A percentile compares a stretch with the other conserved stretches of the same genome.
phyloP scores from a whole-genome alignment of 1,284 basidiomycete genomes.

The Apiotrichum porosum region DNA sequence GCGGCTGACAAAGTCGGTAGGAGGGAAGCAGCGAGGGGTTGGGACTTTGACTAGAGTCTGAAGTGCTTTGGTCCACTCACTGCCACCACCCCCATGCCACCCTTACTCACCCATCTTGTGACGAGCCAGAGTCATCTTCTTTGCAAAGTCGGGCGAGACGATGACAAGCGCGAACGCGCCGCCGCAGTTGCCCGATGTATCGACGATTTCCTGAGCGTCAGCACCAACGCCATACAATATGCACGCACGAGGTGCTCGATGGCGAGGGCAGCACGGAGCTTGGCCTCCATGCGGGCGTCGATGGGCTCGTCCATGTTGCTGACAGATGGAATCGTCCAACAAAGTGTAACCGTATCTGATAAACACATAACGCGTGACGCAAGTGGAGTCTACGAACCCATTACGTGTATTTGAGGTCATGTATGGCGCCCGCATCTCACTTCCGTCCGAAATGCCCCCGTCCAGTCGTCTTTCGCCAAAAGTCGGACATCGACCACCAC shows the following conservation, averaged over 20 bases:
- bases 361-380: too few relatives aligned
- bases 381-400: too few relatives aligned
- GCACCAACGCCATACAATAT: not conserved
- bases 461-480: slow-evolving; percentile 1
- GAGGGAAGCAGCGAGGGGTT: too few relatives aligned
- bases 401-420: too few relatives aligned
- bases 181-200: slow-evolving; percentile 48
- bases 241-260: slow-evolving; percentile 16
- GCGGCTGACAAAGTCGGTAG: not conserved
- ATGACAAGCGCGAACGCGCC: slow-evolving; percentile 44
- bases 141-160: slow-evolving; percentile 45
- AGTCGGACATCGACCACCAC: slow-evolving; percentile 1
- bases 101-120: slow-evolving; percentile 45
- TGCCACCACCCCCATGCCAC: not conserved
- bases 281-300: slow-evolving; percentile 15
- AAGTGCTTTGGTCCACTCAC: too few relatives aligned
- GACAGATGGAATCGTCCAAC: too few relatives aligned
- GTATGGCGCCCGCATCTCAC: too few relatives aligned
- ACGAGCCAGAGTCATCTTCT: slow-evolving; percentile 44
- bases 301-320: slow-evolving; percentile 3
- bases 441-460: not conserved
- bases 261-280: slow-evolving; percentile 12
- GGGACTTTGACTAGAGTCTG: too few relatives aligned
- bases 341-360: slow-evolving; percentile 11
- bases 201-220: slow-evolving; percentile 18